Percentiles rank a stretch among this genome's conserved stretches.
Evolutionary conservation across 164 flowering plant genomes (phyloP).

Genomic region (Tetrastigma voinierianum): DNA sequence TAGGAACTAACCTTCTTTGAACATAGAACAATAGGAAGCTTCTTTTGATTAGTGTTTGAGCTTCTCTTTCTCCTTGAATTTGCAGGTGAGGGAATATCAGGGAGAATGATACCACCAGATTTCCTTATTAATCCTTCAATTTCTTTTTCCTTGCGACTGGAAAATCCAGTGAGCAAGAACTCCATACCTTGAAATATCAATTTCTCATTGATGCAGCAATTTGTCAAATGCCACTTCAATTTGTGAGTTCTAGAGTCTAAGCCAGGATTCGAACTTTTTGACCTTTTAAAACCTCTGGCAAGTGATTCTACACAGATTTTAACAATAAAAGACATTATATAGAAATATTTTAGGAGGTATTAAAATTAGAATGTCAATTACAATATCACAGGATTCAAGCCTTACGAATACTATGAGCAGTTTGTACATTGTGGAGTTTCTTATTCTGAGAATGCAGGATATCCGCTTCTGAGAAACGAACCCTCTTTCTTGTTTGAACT

Average conservation of each 20-base stretch:
- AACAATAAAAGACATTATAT: background rate
- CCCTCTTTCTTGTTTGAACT: conserved; percentile 44
- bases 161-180: conserved; percentile 77
- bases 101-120: conserved; percentile 72
- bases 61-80: conserved; percentile 33
- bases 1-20: conserved; percentile 55
- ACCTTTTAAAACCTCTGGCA: conserved; percentile 31
- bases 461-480: conserved; percentile 54
- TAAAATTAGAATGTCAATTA: background rate
- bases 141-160: conserved; percentile 50
- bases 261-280: conserved; percentile 17
- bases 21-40: conserved; percentile 62
- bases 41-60: conserved; percentile 21
- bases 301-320: conserved; percentile 34
- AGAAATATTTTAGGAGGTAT: background rate
- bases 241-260: conserved; percentile 25
- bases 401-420: conserved; percentile 33
- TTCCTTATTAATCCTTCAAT: conserved; percentile 51
- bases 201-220: conserved; percentile 17
- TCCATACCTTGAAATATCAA: conserved; percentile 60
- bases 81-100: conserved; percentile 58
- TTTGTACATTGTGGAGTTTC: conserved; percentile 19
- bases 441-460: conserved; percentile 19
- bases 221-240: conserved; percentile 22
- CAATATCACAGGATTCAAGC: background rate